Percentiles rank a stretch among this genome's conserved stretches.
Evolutionary conservation across 345 rosid species (phyloP).

Genomic region (Lepidium didymum): DNA sequence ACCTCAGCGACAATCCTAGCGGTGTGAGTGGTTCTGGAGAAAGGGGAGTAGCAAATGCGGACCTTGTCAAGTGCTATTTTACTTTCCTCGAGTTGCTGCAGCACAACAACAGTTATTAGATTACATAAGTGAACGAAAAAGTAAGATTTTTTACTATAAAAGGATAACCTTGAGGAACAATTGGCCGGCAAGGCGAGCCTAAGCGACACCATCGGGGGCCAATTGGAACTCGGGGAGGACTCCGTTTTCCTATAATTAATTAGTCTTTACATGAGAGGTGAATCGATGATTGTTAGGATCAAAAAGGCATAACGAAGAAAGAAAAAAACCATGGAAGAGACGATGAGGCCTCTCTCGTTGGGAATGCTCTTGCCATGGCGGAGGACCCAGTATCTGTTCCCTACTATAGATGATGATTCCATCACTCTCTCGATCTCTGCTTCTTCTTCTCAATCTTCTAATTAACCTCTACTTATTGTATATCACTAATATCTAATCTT

Average conservation of each 20-base stretch:
- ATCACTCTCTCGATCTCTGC: neutral
- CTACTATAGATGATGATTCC: conserved; percentile 36
- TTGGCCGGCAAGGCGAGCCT: conserved; percentile 71
- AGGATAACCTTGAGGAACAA: conserved; percentile 52
- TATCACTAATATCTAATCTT: no score
- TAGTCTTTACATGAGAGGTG: no score
- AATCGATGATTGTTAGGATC: no score
- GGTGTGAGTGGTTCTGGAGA: conserved; percentile 80
- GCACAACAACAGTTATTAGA: neutral
- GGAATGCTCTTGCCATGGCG: conserved; percentile 92
- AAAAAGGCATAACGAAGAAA: neutral
- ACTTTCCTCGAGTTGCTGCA: conserved; percentile 67
- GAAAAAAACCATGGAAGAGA: conserved; percentile 58
- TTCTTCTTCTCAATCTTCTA: no score
- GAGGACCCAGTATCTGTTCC: conserved; percentile 75
- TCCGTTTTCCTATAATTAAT: conserved; percentile 74
- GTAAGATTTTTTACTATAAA: no score
- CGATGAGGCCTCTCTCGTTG: conserved; percentile 78
- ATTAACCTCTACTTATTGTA: no score
- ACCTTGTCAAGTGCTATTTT: conserved; percentile 48
- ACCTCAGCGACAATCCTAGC: conserved; percentile 65
- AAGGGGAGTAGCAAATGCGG: conserved; percentile 86
- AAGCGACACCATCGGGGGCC: conserved; percentile 63
- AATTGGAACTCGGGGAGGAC: conserved; percentile 51
- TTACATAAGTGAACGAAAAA: no score